These are phyloP conservation scores for Lyophyllum atratum DNA, from an alignment of 768 basidiomycete genomes.

Conservation along the genomic window DNA sequence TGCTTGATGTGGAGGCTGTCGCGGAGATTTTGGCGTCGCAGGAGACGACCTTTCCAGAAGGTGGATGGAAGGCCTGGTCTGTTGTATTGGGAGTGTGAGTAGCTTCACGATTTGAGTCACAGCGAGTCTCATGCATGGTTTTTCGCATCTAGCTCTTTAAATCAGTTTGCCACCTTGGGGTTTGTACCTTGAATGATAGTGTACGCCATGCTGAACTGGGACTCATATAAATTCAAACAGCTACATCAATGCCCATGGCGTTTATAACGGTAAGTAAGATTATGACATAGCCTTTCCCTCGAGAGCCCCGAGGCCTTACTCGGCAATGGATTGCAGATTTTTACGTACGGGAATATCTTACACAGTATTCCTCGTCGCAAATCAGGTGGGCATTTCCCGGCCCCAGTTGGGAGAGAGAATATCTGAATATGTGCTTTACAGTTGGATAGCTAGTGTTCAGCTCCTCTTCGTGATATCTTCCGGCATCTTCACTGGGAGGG, in stretches of 20 bases:
- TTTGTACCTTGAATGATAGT: conserved; percentile 1
- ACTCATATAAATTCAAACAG: too few relatives aligned
- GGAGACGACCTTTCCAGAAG: conserved; percentile 18
- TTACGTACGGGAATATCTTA: conserved; percentile 27
- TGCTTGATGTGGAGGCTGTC: not conserved
- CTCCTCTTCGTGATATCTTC: conserved; percentile 23
- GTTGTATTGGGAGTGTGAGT: conserved; percentile 27
- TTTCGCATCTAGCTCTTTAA: conserved; percentile 23
- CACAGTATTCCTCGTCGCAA: conserved; percentile 22
- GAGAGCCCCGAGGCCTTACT: not conserved
- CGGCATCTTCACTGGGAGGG: conserved; percentile 26
- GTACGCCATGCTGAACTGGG: too few relatives aligned
- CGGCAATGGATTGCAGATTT: conserved; percentile 22
- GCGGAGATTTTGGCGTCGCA: not conserved
- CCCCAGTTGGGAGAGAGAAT: not conserved
- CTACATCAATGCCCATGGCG: conserved; percentile 24
- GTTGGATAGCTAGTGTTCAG: conserved; percentile 32
- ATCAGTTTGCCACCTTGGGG: conserved; percentile 28
- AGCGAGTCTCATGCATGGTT: too few relatives aligned
- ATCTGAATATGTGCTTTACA: not conserved
- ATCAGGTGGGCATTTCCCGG: conserved; percentile 23
- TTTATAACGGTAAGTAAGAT: conserved; percentile 18
- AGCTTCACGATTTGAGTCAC: too few relatives aligned
- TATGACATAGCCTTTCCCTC: not conserved
- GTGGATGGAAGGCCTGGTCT: conserved; percentile 26